These are phyloP conservation scores for Hirsutella thompsonii DNA, from an alignment of 2,329 filamentous ascomycete species.

Conservation along the genomic window DNA sequence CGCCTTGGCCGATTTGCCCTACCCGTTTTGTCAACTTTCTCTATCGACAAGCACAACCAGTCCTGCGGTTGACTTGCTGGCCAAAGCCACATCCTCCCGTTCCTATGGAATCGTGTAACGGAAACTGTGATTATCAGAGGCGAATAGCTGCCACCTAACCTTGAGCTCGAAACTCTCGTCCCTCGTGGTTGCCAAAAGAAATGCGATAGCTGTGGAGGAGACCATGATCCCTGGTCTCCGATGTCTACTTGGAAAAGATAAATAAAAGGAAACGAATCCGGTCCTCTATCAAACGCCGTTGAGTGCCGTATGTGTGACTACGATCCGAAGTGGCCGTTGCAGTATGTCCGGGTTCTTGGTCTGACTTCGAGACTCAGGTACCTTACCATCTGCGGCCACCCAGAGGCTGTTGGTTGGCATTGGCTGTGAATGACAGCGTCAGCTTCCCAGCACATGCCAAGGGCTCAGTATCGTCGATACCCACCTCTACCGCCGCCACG, in stretches of 20 bases:
- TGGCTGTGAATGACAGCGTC: slow-evolving; percentile 18
- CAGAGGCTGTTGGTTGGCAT: slow-evolving; percentile 37
- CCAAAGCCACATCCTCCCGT: background rate
- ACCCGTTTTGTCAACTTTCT: background rate
- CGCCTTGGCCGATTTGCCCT: background rate
- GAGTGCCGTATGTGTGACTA: slow-evolving; percentile 9
- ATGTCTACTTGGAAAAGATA: slow-evolving; percentile 9
- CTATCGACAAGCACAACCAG: background rate
- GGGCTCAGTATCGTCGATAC: slow-evolving; percentile 16
- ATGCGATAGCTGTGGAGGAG: slow-evolving; percentile 3
- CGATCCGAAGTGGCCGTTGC: slow-evolving; percentile 1
- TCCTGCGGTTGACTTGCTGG: background rate
- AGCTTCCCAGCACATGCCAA: slow-evolving; percentile 1
- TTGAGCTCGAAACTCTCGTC: background rate
- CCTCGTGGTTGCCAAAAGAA: slow-evolving; percentile 1
- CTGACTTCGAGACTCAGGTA: slow-evolving; percentile 1
- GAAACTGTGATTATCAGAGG: background rate
- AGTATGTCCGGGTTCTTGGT: background rate
- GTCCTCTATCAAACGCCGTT: slow-evolving; percentile 19
- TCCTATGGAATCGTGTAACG: background rate
- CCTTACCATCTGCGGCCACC: slow-evolving; percentile 37
- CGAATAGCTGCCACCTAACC: background rate
- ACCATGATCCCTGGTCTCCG: background rate
- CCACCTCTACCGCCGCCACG: slow-evolving; percentile 43
- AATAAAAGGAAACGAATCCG: slow-evolving; percentile 7